A percentile compares a stretch with the other conserved stretches of the same genome.
These are phyloP conservation scores for Lepidium aucheri DNA, from an alignment of 345 rosid species.

Conservation along the genomic window DNA sequence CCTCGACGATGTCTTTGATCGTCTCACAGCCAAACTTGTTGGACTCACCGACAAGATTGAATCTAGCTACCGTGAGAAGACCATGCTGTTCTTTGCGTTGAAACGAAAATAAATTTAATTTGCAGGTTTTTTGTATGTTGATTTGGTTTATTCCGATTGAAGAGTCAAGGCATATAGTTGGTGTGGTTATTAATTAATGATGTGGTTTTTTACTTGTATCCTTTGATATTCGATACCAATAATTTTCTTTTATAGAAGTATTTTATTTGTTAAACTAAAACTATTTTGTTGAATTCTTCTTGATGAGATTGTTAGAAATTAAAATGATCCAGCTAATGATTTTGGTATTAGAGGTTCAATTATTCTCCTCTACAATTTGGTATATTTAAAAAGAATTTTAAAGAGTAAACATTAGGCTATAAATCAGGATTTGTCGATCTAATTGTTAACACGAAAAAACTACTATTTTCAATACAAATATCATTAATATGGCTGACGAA, in stretches of 20 bases:
- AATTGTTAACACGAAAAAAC: no score
- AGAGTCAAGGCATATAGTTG: not conserved
- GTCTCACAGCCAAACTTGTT: conserved; percentile 24
- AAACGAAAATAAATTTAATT: conserved; percentile 23
- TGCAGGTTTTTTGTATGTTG: not conserved
- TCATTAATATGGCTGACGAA: no score
- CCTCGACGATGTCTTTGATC: conserved; percentile 31
- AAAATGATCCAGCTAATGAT: no score
- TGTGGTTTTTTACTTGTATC: not conserved
- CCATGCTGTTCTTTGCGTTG: conserved; percentile 29
- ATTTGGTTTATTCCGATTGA: not conserved
- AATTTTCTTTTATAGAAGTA: not conserved
- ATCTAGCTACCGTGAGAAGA: conserved; percentile 29
- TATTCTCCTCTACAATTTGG: no score
- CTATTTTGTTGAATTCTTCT: no score
- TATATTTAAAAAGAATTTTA: no score
- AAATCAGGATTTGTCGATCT: no score
- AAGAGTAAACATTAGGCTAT: no score
- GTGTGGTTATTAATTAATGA: not conserved
- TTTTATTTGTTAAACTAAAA: not conserved
- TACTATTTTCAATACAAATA: no score
- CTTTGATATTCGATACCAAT: not conserved
- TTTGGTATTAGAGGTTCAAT: no score
- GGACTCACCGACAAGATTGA: conserved; percentile 26
- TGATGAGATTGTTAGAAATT: no score